Conservation (phyloP, 2,329 filamentous ascomycete genomes). For the Elsinoe batatas region DNA sequence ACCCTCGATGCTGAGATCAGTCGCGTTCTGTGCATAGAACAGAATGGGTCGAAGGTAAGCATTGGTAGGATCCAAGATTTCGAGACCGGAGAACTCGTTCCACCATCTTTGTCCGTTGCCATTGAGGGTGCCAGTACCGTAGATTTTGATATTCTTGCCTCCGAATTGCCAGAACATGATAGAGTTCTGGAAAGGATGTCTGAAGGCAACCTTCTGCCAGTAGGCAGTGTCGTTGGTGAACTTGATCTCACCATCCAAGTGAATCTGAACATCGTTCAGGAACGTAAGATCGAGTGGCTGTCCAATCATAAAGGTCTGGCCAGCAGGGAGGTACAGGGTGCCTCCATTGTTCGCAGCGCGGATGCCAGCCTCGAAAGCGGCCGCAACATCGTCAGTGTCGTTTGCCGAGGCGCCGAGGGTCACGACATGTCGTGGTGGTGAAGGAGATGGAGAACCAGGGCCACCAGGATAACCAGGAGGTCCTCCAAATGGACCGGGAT, state of each 20-base stretch:
- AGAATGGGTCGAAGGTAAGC: constrained; percentile 50
- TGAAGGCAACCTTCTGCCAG: constrained; percentile 43
- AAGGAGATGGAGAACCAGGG: constrained; percentile 15
- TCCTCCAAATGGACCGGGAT: background rate
- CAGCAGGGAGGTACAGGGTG: constrained; percentile 44
- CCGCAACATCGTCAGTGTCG: constrained; percentile 48
- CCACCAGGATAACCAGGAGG: background rate
- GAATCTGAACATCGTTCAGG: constrained; percentile 46
- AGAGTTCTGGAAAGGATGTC: constrained; percentile 43
- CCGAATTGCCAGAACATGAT: constrained; percentile 58
- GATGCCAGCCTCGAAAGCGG: constrained; percentile 45
- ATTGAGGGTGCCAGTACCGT: constrained; percentile 47
- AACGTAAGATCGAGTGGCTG: constrained; percentile 51
- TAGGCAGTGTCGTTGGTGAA: constrained; percentile 40
- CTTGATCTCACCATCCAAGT: constrained; percentile 50
- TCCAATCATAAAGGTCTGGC: constrained; percentile 48
- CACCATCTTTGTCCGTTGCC: constrained; percentile 46
- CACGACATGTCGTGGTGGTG: constrained; percentile 34
- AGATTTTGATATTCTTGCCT: constrained; percentile 51
- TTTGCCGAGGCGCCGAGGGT: constrained; percentile 44
- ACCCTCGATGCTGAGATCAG: constrained; percentile 47
- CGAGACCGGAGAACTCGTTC: constrained; percentile 18
- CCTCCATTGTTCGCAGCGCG: constrained; percentile 50
- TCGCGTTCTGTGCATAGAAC: constrained; percentile 41
- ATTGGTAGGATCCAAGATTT: constrained; percentile 33